These are phyloP conservation scores for Wickerhamiella dianesei DNA, from an alignment of 805 yeast genomes.

Conservation along the genomic window DNA sequence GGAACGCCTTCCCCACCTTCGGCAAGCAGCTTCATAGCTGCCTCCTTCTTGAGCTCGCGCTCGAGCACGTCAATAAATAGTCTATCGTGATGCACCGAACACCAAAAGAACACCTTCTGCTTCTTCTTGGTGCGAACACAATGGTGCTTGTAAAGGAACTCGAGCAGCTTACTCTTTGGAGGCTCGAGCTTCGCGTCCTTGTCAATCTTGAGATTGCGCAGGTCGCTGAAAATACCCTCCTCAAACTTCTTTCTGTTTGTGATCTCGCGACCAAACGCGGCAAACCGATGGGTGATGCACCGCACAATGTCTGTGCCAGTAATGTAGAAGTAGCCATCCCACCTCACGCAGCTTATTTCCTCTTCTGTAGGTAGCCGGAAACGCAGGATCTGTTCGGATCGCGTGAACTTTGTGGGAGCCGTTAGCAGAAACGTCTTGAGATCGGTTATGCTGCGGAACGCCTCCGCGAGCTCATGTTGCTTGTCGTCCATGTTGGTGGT, in stretches of 20 bases:
- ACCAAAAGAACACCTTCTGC: slow-evolving; percentile 95
- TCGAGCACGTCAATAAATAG: slow-evolving; percentile 86
- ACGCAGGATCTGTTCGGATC: slow-evolving; percentile 73
- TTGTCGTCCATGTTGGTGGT: background rate
- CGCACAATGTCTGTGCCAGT: slow-evolving; percentile 96
- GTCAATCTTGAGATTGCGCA: slow-evolving; percentile 66
- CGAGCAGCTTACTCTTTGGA: slow-evolving; percentile 76
- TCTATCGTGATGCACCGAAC: slow-evolving; percentile 86
- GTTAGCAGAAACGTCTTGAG: slow-evolving; percentile 77
- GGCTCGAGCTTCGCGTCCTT: slow-evolving; percentile 75
- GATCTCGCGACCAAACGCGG: slow-evolving; percentile 75
- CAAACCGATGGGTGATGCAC: slow-evolving; percentile 76
- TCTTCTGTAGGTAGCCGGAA: slow-evolving; percentile 77
- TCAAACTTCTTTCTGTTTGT: slow-evolving; percentile 85
- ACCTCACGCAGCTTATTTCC: slow-evolving; percentile 80
- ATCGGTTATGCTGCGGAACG: slow-evolving; percentile 5
- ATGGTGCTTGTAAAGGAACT: slow-evolving; percentile 68
- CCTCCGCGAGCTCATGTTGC: background rate
- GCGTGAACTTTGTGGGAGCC: slow-evolving; percentile 92
- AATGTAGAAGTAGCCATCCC: slow-evolving; percentile 78
- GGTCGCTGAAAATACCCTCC: slow-evolving; percentile 88
- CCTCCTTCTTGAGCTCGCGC: slow-evolving; percentile 74
- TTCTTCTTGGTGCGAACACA: slow-evolving; percentile 91
- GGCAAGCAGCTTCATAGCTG: slow-evolving; percentile 1
- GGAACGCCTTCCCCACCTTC: background rate